Conservation (phyloP, 805 yeast genomes). For the Pichia scutulata region DNA sequence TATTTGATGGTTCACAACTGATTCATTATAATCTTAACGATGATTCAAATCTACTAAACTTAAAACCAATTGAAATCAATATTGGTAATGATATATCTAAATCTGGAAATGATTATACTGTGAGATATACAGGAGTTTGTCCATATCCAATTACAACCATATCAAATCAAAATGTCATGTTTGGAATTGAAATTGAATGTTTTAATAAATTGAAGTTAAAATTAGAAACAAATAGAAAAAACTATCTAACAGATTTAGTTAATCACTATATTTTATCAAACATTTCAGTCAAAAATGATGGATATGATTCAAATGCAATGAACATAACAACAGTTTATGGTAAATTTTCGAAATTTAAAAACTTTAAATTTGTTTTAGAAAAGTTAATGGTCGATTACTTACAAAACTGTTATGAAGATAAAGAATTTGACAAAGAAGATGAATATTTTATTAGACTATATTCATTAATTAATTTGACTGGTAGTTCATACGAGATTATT, state of each 20-base stretch:
- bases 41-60: slow-evolving; percentile 17
- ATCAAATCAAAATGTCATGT: slow-evolving; percentile 38
- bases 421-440: slow-evolving; percentile 18
- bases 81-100: slow-evolving; percentile 24
- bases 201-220: slow-evolving; percentile 18
- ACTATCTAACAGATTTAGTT: slow-evolving; percentile 39
- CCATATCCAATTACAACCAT: slow-evolving; percentile 45
- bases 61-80: slow-evolving; percentile 24
- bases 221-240: slow-evolving; percentile 31
- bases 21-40: slow-evolving; percentile 25
- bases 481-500: slow-evolving; percentile 30
- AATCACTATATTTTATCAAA: slow-evolving; percentile 36
- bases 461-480: slow-evolving; percentile 28
- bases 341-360: slow-evolving; percentile 34
- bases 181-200: slow-evolving; percentile 42
- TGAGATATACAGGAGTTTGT: slow-evolving; percentile 27
- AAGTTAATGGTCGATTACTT: slow-evolving; percentile 36
- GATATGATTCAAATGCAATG: slow-evolving; percentile 18
- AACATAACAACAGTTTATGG: slow-evolving; percentile 25
- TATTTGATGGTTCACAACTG: slow-evolving; percentile 29
- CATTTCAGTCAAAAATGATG: slow-evolving; percentile 12
- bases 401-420: slow-evolving; percentile 27
- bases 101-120: slow-evolving; percentile 2
- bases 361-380: slow-evolving; percentile 44
- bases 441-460: slow-evolving; percentile 26